Percentiles rank a stretch among this genome's conserved stretches.
These are phyloP conservation scores for Salvia miltiorrhiza DNA, from an alignment of 257 asterid genomes.

Conservation along the genomic window DNA sequence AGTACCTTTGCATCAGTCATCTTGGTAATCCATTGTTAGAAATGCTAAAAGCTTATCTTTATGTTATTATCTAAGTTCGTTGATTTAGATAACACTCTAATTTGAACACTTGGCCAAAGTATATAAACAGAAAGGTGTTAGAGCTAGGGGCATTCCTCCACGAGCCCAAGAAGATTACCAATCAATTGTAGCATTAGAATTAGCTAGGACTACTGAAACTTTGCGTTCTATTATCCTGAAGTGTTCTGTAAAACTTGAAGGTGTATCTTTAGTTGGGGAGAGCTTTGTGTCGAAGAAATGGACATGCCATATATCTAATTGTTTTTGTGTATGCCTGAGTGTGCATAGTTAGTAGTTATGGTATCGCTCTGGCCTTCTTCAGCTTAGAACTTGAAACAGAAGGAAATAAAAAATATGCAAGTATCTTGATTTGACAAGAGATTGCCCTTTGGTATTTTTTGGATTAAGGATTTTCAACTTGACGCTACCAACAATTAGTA, in stretches of 20 bases:
- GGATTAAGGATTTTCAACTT: conserved; percentile 9
- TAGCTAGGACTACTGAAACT: not conserved
- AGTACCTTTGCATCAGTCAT: conserved; percentile 7
- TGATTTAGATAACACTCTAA: conserved; percentile 3
- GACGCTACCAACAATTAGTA: not conserved
- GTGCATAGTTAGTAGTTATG: not conserved
- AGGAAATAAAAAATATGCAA: not conserved
- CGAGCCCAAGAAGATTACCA: not conserved
- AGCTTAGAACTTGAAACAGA: conserved; percentile 2
- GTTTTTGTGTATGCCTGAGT: not conserved
- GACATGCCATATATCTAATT: not conserved
- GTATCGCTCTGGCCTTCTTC: not conserved
- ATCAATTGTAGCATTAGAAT: not conserved
- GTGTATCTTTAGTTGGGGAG: not conserved
- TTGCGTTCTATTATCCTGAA: not conserved
- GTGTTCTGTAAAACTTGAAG: not conserved
- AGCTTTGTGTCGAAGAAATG: conserved; percentile 5
- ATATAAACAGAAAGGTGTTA: conserved; percentile 3
- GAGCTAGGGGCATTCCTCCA: not conserved
- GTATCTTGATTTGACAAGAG: conserved; percentile 5
- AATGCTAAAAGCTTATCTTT: not conserved
- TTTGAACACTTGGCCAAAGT: not conserved
- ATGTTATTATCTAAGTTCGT: not conserved
- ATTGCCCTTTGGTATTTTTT: conserved; percentile 4
- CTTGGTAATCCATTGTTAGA: not conserved